A percentile compares a stretch with the other conserved stretches of the same genome.
Evolutionary conservation across 768 basidiomycete genomes (phyloP).

Genomic region (Cystofilobasidium bisporidii): DNA sequence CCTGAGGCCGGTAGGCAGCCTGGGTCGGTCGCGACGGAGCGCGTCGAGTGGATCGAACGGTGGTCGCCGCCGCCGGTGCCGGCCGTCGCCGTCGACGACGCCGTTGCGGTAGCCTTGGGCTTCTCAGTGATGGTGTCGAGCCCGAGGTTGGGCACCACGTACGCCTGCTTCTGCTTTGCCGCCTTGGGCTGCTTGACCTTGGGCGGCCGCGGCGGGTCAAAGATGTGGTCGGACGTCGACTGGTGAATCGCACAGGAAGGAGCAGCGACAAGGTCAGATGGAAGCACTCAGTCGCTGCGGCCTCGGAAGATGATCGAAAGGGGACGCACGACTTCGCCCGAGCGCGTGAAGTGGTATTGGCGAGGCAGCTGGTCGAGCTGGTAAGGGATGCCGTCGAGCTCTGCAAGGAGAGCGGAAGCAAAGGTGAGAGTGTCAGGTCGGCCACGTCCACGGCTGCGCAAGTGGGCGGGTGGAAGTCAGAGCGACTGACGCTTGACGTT

Average conservation of each 20-base stretch:
- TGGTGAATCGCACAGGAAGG: neutral
- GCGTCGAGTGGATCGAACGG: neutral
- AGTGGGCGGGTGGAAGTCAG: neutral
- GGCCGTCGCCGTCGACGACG: neutral
- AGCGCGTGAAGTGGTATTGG: constrained; percentile 18
- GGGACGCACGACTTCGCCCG: constrained; percentile 19
- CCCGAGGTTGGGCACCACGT: constrained; percentile 11
- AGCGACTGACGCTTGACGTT: constrained; percentile 74
- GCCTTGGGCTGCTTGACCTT: constrained; percentile 27
- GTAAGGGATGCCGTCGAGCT: constrained; percentile 69
- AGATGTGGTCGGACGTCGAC: constrained; percentile 27
- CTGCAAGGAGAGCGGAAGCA: constrained; percentile 43
- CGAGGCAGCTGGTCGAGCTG: constrained; percentile 56
- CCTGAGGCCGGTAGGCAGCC: neutral
- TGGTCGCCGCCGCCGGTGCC: constrained; percentile 7
- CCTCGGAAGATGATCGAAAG: no score
- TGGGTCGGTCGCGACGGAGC: neutral
- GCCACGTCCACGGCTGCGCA: neutral
- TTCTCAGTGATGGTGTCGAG: constrained; percentile 23
- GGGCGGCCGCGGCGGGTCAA: constrained; percentile 21
- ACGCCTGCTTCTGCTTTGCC: constrained; percentile 11
- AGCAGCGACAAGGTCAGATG: neutral
- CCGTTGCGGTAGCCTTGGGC: neutral
- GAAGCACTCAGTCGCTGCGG: no score
- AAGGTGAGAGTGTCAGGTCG: constrained; percentile 4